These are phyloP conservation scores for Omphalotus guepiniiformis DNA, from an alignment of 768 basidiomycete species.

Conservation along the genomic window DNA sequence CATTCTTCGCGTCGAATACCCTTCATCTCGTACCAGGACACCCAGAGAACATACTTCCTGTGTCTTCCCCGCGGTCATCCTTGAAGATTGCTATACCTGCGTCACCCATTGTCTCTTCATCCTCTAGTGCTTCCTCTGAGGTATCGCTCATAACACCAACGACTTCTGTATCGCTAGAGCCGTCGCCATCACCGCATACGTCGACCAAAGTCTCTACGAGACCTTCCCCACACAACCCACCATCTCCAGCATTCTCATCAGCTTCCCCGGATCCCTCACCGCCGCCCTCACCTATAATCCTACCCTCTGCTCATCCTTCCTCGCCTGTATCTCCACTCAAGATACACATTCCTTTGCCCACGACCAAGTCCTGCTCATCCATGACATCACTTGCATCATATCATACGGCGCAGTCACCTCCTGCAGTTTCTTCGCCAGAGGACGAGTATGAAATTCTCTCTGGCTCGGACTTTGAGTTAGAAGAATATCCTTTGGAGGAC, in stretches of 20 bases:
- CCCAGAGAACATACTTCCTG: not conserved
- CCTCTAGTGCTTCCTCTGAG: not conserved
- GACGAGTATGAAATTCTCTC: conserved; percentile 1
- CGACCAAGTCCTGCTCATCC: not conserved
- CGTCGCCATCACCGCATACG: not conserved
- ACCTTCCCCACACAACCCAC: not conserved
- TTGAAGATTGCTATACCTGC: conserved; percentile 3
- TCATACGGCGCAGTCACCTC: too few relatives aligned
- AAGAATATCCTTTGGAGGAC: not conserved
- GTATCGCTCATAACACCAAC: not conserved
- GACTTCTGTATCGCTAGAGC: too few relatives aligned
- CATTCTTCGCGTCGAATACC: too few relatives aligned
- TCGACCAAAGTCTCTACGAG: not conserved
- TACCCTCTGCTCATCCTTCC: not conserved
- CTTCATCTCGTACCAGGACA: too few relatives aligned
- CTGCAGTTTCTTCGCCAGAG: conserved; percentile 1
- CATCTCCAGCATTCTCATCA: not conserved
- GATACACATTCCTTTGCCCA: not conserved
- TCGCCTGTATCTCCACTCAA: not conserved
- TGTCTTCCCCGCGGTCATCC: not conserved
- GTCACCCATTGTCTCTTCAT: not conserved
- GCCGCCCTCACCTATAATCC: not conserved
- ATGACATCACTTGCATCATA: conserved; percentile 1
- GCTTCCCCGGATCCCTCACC: not conserved
- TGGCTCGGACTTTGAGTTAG: not conserved